phyloP scores from a whole-genome alignment of 2,329 filamentous ascomycete genomes.

The Taxawa tesnikishii region DNA sequence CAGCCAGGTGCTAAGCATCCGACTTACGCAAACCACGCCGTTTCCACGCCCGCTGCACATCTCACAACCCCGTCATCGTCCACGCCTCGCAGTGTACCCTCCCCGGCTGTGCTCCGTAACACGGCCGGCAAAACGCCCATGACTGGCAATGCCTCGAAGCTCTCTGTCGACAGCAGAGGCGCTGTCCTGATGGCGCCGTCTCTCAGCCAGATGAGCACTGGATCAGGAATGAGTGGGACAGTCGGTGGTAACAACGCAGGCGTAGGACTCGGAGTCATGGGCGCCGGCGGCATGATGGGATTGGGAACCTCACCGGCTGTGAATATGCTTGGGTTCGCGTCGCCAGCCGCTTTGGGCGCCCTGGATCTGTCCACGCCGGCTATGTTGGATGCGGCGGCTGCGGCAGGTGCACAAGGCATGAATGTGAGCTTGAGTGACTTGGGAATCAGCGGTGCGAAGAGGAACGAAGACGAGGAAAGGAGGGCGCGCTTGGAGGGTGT shows the following conservation, averaged over 20 bases:
- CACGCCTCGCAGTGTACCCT: constrained; percentile 27
- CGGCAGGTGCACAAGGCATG: constrained; percentile 27
- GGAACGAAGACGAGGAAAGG: constrained; percentile 41
- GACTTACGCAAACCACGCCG: constrained; percentile 8
- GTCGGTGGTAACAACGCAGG: not conserved
- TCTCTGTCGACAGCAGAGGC: constrained; percentile 17
- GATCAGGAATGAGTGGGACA: constrained; percentile 6
- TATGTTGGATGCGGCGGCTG: constrained; percentile 7
- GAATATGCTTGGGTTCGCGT: constrained; percentile 24
- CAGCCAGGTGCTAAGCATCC: constrained; percentile 2
- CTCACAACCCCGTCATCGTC: constrained; percentile 23
- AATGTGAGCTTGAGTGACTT: constrained; percentile 28
- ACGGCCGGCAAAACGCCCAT: constrained; percentile 25
- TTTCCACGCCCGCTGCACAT: constrained; percentile 13
- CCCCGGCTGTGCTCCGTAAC: constrained; percentile 16
- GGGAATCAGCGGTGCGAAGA: constrained; percentile 26
- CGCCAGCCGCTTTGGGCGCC: constrained; percentile 29
- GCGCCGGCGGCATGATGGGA: constrained; percentile 10
- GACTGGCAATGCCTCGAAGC: constrained; percentile 14
- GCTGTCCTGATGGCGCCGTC: constrained; percentile 19
- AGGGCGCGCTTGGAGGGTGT: constrained; percentile 44
- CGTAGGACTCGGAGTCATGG: constrained; percentile 11
- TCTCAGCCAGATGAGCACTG: constrained; percentile 17
- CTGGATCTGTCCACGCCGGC: constrained; percentile 20
- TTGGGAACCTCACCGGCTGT: constrained; percentile 16